These are phyloP conservation scores for Sporobolomyces pararoseus DNA, from an alignment of 768 basidiomycete species.

Conservation along the genomic window DNA sequence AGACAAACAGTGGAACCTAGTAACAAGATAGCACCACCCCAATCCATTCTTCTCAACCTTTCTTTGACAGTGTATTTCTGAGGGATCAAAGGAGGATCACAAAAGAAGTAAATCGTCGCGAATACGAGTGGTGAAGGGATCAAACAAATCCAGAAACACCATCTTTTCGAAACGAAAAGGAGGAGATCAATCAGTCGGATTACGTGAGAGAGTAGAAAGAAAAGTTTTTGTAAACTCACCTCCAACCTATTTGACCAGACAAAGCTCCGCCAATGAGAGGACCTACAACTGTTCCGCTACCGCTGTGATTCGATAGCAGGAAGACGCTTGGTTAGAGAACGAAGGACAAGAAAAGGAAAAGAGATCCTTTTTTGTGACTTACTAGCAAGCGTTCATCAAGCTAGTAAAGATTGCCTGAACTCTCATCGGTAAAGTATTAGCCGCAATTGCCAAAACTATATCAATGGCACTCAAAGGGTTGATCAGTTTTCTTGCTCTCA, in stretches of 20 bases:
- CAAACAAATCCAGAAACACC: slow-evolving; percentile 31
- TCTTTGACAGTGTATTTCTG: slow-evolving; percentile 16
- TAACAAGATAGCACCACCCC: slow-evolving; percentile 22
- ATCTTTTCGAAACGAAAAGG: slow-evolving; percentile 7
- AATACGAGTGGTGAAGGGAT: neutral
- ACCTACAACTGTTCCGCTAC: slow-evolving; percentile 6
- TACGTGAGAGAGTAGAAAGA: too few species aligned
- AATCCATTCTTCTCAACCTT: slow-evolving; percentile 28
- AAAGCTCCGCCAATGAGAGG: neutral
- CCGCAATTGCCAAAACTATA: slow-evolving; percentile 30
- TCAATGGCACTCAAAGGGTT: neutral
- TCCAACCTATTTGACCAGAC: neutral
- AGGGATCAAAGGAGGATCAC: slow-evolving; percentile 23
- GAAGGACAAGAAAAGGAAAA: too few species aligned
- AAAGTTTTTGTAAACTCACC: slow-evolving; percentile 17
- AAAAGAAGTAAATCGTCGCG: slow-evolving; percentile 20
- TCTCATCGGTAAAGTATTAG: slow-evolving; percentile 19
- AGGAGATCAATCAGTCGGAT: too few species aligned
- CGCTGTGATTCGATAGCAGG: slow-evolving; percentile 12
- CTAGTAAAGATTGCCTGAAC: slow-evolving; percentile 26
- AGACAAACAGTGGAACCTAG: slow-evolving; percentile 33
- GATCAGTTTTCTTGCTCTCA: too few species aligned
- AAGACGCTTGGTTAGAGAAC: too few species aligned
- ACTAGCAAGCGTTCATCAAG: slow-evolving; percentile 20
- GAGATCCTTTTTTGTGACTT: too few species aligned